A percentile compares a stretch with the other conserved stretches of the same genome.
phyloP scores from a whole-genome alignment of 176 grass and related monocot genomes.

The Elaeis guineensis region DNA sequence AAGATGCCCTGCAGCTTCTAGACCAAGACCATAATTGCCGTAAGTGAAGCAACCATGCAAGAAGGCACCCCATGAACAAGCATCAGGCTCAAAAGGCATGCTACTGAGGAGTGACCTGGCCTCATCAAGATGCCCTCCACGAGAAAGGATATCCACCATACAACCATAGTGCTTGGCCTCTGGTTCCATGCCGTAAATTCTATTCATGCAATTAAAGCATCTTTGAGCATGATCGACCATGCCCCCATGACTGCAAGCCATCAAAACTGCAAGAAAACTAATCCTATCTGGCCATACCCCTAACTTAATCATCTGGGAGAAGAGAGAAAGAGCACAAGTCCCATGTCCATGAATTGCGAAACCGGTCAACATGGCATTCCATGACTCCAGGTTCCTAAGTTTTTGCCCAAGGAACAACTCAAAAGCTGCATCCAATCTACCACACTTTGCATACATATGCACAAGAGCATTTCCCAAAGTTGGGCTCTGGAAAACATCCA shows the following conservation, averaged over 20 bases:
- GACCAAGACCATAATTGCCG: slow-evolving; percentile 4
- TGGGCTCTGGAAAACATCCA: neutral
- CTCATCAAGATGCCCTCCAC: slow-evolving; percentile 11
- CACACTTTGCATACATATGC: slow-evolving; percentile 17
- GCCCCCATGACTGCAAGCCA: slow-evolving; percentile 19
- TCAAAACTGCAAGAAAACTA: slow-evolving; percentile 14
- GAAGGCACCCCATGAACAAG: slow-evolving; percentile 11
- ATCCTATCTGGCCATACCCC: slow-evolving; percentile 8
- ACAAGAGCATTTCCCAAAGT: slow-evolving; percentile 11
- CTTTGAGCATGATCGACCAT: slow-evolving; percentile 5
- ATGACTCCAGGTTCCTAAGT: slow-evolving; percentile 11
- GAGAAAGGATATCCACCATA: slow-evolving; percentile 17
- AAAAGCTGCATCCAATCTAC: slow-evolving; percentile 9
- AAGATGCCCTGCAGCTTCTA: slow-evolving; percentile 1
- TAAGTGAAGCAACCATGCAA: slow-evolving; percentile 13
- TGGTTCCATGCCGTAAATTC: slow-evolving; percentile 7
- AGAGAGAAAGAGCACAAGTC: slow-evolving; percentile 10
- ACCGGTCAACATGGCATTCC: slow-evolving; percentile 17
- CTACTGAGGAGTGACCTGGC: neutral
- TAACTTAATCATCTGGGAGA: slow-evolving; percentile 18
- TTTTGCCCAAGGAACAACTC: slow-evolving; percentile 8
- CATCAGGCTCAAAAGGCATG: slow-evolving; percentile 10
- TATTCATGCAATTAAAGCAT: slow-evolving; percentile 8
- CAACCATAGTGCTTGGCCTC: slow-evolving; percentile 12
- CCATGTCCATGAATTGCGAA: slow-evolving; percentile 9